phyloP scores from a whole-genome alignment of 2,329 filamentous ascomycete species.

The Sporothrix humicola region DNA sequence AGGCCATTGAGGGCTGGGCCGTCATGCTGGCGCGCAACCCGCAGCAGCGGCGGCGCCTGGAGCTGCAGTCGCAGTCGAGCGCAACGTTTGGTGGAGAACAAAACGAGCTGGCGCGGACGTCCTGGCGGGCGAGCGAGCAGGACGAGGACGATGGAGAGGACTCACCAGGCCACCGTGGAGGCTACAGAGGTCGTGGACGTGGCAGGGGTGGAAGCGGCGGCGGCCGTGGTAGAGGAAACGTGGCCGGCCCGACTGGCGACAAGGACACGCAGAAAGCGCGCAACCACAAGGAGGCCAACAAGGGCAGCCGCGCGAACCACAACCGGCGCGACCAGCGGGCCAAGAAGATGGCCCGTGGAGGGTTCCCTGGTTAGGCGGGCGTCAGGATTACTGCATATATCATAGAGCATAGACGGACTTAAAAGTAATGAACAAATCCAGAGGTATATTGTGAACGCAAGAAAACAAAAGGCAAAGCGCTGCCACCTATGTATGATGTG shows the following conservation, averaged over 20 bases:
- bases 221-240: slow-evolving; percentile 59
- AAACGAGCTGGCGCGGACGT: slow-evolving; percentile 65
- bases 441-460: slow-evolving; percentile 21
- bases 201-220: slow-evolving; percentile 56
- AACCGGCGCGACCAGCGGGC: slow-evolving; percentile 75
- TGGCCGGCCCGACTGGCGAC: slow-evolving; percentile 69
- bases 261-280: slow-evolving; percentile 73
- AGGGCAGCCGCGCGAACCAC: slow-evolving; percentile 82
- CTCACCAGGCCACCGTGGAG: too few relatives aligned
- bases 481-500: background rate
- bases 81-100: slow-evolving; percentile 68
- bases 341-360: slow-evolving; percentile 67
- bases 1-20: slow-evolving; percentile 92
- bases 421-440: background rate
- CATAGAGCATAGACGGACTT: background rate
- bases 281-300: slow-evolving; percentile 80
- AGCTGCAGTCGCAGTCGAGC: slow-evolving; percentile 72
- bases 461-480: background rate
- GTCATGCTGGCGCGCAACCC: slow-evolving; percentile 81
- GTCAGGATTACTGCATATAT: background rate
- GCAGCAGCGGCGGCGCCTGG: slow-evolving; percentile 69
- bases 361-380: slow-evolving; percentile 42
- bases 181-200: too few relatives aligned
- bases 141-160: slow-evolving; percentile 58
- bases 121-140: slow-evolving; percentile 64